These are phyloP conservation scores for Aspergillus baeticus DNA, from an alignment of 495 filamentous ascomycete species.

Conservation along the genomic window DNA sequence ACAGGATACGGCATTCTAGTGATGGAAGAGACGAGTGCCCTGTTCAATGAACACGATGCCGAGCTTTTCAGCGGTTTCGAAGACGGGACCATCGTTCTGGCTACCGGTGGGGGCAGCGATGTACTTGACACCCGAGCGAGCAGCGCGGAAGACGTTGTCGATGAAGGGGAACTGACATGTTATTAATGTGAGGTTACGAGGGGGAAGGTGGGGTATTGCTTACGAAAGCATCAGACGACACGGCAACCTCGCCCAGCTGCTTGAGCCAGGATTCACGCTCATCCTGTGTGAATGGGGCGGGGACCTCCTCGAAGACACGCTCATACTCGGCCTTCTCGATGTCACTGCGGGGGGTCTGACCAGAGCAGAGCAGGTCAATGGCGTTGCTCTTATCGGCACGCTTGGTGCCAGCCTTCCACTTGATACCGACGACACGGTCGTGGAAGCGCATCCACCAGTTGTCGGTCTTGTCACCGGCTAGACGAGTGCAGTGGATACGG, in stretches of 20 bases:
- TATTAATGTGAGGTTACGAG: slow-evolving; percentile 1
- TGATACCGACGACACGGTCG: slow-evolving; percentile 77
- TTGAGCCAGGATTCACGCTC: slow-evolving; percentile 82
- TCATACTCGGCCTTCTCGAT: slow-evolving; percentile 85
- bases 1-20: slow-evolving; percentile 46
- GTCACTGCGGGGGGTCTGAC: slow-evolving; percentile 73
- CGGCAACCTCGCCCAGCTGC: slow-evolving; percentile 76
- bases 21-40: slow-evolving; percentile 83
- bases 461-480: slow-evolving; percentile 98
- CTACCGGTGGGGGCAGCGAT: slow-evolving; percentile 90
- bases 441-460: slow-evolving; percentile 99
- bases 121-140: slow-evolving; percentile 88
- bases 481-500: slow-evolving; percentile 94
- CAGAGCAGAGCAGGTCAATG: slow-evolving; percentile 90
- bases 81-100: slow-evolving; percentile 86
- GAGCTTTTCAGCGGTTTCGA: slow-evolving; percentile 89
- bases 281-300: slow-evolving; percentile 73
- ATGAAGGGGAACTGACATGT: slow-evolving; percentile 83
- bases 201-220: slow-evolving; percentile 29
- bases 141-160: slow-evolving; percentile 92
- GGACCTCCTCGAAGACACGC: slow-evolving; percentile 88
- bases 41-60: slow-evolving; percentile 92
- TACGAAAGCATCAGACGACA: slow-evolving; percentile 94
- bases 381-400: slow-evolving; percentile 96
- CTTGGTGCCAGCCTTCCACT: slow-evolving; percentile 97